Evolutionary conservation across 345 rosid species (phyloP), one percentile per base, ranked within the genome.

Genomic region (Pseudoturritis turrita): DNA sequence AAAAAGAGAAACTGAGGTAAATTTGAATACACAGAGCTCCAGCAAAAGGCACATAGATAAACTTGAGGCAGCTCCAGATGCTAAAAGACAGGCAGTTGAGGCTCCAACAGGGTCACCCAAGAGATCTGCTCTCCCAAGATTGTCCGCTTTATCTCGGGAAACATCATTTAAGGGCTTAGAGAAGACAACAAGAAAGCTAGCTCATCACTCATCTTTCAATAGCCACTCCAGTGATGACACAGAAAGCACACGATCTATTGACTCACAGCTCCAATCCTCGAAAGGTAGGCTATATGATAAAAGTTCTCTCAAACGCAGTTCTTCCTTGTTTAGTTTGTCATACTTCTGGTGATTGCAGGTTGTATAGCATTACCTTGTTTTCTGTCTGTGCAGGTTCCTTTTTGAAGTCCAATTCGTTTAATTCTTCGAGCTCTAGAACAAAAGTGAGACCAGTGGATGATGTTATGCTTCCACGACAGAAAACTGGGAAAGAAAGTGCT

Each of bases 391-490:
- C 83, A 96, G 99, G 91, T 71, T 62, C 85, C 70, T 75, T 88
- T 15, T 68, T 80, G 41, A 96, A 87, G 86, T 88, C 97, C 74
- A 83, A 80, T 64, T 96, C 98, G 19, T 90, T 86, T 79, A 88
- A 58, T 75, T 73, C 74, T 68, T 60, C 70, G 10, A 83, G 62
- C 83, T 79, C 83, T 65, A 89, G 86, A 80, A 74, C 90, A 25
- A 96, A 87, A 79, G 81, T 84, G 80, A 88, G 83, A 81, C 84
- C 78, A 68, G 88, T 81, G 31, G 89, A 90, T 75, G 96, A 87
- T 76, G 83, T 72, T 74, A 44, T 81, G 76, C 82, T 75, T 77
- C 87, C 75, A 60, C 87, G 81, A 73, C 85, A 69, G 62, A 90
- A 73, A 78, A 81, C 72, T 39, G 43, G 44, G 25, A 83, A 84